Percentiles rank a stretch among this genome's conserved stretches.
Evolutionary conservation across 345 rosid species (phyloP).

Genomic region (Gynandropsis gynandra): DNA sequence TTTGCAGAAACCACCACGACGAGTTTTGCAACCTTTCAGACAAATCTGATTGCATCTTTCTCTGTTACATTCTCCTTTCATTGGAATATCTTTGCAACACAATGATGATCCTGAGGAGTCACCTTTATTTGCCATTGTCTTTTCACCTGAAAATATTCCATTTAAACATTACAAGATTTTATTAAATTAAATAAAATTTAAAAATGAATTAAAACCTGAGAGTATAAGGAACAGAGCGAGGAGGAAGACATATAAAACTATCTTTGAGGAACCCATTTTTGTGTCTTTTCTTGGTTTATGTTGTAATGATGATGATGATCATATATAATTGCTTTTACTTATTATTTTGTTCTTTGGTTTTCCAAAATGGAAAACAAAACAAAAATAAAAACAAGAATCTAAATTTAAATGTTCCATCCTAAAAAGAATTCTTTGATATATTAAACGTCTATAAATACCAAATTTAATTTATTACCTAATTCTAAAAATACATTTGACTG

Average conservation of each 20-base stretch:
- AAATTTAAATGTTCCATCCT: too few relatives aligned
- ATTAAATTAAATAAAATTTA: background rate
- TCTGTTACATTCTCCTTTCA: background rate
- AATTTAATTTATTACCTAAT: too few relatives aligned
- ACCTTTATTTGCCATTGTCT: background rate
- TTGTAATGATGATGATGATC: background rate
- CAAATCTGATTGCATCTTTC: conserved; percentile 7
- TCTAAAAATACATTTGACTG: too few relatives aligned
- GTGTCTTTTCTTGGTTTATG: background rate
- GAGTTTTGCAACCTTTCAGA: background rate
- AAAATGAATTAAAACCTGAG: conserved; percentile 12
- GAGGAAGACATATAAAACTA: conserved; percentile 14
- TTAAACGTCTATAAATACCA: too few relatives aligned
- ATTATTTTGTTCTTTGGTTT: too few relatives aligned
- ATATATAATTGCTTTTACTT: background rate
- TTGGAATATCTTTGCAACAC: conserved; percentile 4
- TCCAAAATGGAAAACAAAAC: too few relatives aligned
- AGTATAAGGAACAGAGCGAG: conserved; percentile 17
- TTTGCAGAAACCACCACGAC: conserved; percentile 23
- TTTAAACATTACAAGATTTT: background rate
- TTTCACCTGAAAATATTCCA: conserved; percentile 10
- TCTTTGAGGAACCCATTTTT: conserved; percentile 11
- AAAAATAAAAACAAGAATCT: too few relatives aligned
- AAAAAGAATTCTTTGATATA: too few relatives aligned
- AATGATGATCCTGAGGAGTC: background rate